These are phyloP conservation scores for Craterostigma plantagineum DNA, from an alignment of 257 asterid species.

Conservation along the genomic window DNA sequence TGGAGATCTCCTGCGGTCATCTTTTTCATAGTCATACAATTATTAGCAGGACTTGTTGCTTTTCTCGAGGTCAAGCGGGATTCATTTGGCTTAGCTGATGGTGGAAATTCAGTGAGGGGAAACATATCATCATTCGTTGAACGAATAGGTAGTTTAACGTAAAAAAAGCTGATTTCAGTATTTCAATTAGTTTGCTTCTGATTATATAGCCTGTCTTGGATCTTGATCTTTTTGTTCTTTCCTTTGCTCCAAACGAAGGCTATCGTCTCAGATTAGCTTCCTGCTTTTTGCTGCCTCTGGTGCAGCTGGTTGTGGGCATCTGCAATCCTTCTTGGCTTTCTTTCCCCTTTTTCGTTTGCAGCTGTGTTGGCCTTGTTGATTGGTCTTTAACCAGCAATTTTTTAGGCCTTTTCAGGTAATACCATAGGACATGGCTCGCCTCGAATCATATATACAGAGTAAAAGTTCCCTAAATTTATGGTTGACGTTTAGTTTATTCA, in stretches of 20 bases:
- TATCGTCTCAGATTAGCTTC: constrained; percentile 83
- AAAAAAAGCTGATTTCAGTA: neutral
- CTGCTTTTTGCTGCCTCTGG: constrained; percentile 86
- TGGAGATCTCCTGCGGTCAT: constrained; percentile 59
- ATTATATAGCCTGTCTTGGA: neutral
- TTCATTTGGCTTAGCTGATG: constrained; percentile 29
- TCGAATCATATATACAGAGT: constrained; percentile 6
- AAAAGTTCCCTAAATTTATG: constrained; percentile 2
- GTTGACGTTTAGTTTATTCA: neutral
- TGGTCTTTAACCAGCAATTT: constrained; percentile 96
- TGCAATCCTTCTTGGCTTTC: constrained; percentile 99
- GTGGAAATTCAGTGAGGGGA: constrained; percentile 53
- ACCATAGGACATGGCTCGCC: neutral
- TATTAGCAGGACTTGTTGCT: constrained; percentile 40
- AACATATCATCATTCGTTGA: constrained; percentile 42
- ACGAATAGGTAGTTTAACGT: constrained; percentile 41
- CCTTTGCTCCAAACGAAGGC: constrained; percentile 31
- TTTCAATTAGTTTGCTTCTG: no score
- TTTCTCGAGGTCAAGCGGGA: constrained; percentile 42
- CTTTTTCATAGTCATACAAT: constrained; percentile 39
- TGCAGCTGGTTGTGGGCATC: constrained; percentile 90
- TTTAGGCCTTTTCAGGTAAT: constrained; percentile 92
- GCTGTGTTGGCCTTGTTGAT: constrained; percentile 91
- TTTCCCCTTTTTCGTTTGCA: constrained; percentile 80
- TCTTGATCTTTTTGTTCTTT: constrained; percentile 9